Evolutionary conservation across 129 eudicot species (phyloP).

Genomic region (Pittosporum tobira): DNA sequence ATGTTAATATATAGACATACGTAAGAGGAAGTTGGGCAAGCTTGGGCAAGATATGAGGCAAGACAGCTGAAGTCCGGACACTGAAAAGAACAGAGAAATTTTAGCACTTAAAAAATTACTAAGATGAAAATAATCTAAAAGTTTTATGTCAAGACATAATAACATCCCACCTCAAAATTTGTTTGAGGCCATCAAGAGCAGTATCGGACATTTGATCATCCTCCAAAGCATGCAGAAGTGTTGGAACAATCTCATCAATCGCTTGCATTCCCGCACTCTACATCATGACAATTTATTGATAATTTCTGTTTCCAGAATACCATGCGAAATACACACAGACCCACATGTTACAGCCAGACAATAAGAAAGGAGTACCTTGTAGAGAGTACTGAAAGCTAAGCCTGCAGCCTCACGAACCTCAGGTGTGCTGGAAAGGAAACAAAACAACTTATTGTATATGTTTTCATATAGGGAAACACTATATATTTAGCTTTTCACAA

Average conservation of each 20-base stretch:
- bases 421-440: slow-evolving; percentile 28
- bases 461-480: neutral
- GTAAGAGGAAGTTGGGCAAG: slow-evolving; percentile 87
- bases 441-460: neutral
- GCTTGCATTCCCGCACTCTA: slow-evolving; percentile 99
- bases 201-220: slow-evolving; percentile 87
- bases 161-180: slow-evolving; percentile 61
- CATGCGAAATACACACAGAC: neutral
- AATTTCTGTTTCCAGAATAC: slow-evolving; percentile 1
- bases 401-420: slow-evolving; percentile 99
- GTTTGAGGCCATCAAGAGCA: slow-evolving; percentile 98
- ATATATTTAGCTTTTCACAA: neutral
- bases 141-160: neutral
- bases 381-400: slow-evolving; percentile 84
- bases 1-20: slow-evolving; percentile 52
- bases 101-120: neutral
- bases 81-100: slow-evolving; percentile 24
- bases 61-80: slow-evolving; percentile 92
- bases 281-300: neutral
- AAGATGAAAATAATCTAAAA: neutral
- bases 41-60: slow-evolving; percentile 98
- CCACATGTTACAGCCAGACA: neutral
- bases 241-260: slow-evolving; percentile 95
- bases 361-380: slow-evolving; percentile 58
- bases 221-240: slow-evolving; percentile 93